These are phyloP conservation scores for Paraconiothyrium sp. DNA, from an alignment of 2,329 filamentous ascomycete genomes.

Conservation along the genomic window DNA sequence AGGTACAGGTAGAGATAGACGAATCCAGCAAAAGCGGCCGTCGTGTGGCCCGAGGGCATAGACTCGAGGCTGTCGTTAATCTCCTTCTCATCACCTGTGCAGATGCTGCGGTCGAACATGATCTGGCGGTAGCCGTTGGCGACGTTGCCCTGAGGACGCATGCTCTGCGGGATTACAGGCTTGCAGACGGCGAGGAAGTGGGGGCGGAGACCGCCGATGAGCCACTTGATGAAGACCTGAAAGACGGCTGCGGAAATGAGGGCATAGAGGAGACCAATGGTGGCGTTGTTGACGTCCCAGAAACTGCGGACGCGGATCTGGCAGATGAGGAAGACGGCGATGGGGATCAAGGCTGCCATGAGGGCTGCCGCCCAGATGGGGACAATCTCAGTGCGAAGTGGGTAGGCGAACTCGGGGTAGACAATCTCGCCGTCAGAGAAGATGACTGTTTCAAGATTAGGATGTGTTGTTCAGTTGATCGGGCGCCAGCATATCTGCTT, in stretches of 20 bases:
- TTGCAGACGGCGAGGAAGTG: conserved; percentile 77
- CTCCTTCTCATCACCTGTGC: conserved; percentile 70
- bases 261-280: conserved; percentile 74
- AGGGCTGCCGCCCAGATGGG: conserved; percentile 77
- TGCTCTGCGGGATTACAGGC: conserved; percentile 61
- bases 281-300: conserved; percentile 71
- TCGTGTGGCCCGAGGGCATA: conserved; percentile 78
- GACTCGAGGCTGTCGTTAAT: conserved; percentile 76
- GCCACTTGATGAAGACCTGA: conserved; percentile 79
- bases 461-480: neutral
- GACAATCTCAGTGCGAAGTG: conserved; percentile 73
- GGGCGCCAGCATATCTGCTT: conserved; percentile 6
- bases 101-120: conserved; percentile 76
- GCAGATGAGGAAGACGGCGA: conserved; percentile 70
- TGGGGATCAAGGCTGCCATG: conserved; percentile 71
- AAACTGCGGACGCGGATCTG: conserved; percentile 69
- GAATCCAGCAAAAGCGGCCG: conserved; percentile 76
- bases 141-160: conserved; percentile 46
- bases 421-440: conserved; percentile 75
- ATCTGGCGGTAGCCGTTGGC: conserved; percentile 66
- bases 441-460: conserved; percentile 53
- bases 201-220: conserved; percentile 71
- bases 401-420: conserved; percentile 75
- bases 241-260: conserved; percentile 77
- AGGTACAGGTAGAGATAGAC: conserved; percentile 77